Evolutionary conservation across 177 flowering plant genomes (phyloP), one percentile per base, ranked within the genome.

Genomic region (Tripterygium wilfordii): DNA sequence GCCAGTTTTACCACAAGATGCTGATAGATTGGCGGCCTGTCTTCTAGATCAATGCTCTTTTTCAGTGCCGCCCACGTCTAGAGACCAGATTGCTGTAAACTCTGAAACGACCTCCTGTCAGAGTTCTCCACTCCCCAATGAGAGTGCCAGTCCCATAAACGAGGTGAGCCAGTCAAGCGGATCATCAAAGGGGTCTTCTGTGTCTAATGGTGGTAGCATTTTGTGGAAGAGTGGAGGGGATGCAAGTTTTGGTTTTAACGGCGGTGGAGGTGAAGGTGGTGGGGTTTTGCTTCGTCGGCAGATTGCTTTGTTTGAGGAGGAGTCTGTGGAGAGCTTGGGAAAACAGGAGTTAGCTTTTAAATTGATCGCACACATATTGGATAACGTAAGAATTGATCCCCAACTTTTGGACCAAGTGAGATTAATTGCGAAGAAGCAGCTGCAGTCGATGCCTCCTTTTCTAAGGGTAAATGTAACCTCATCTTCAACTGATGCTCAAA

Each of bases 281-380:
- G 58, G 54, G 2, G 25, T 44, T 10, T 8, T 64, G 36, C 45
- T 41, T 32, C 69, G 68, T 59, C 79, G 71, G 48, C 73, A 66
- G 22, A 71, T 82, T 37, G 63, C 78, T 9, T 59, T 54, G 0
- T 85, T 88, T 29, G 96, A 88, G 66, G 94, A 76, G 38, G 98
- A 88, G 67, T 53, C 84, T 5, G 46, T 86, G 27, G 91, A 88
- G 57, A 70, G 66, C 38, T 66, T 92, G 74, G 96, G 86, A 68
- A 84, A 65, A 65, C 88, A 82, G 49, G 89, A 73, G 51, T 66
- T 84, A 49, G 79, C 82, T 0, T 79, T 70, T 40, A 80, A 81
- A 54, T 56, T 88, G 54, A 68, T 88, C 19, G 77, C 69, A 16
- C 82, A 84, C 14, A 57, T 86, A 35, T 46, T 86, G 63, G 79